Percentiles rank a stretch among this genome's conserved stretches.
These are phyloP conservation scores for Lichtheimia corymbifera DNA, from an alignment of 371 early-diverging fungal species.

Conservation along the genomic window DNA sequence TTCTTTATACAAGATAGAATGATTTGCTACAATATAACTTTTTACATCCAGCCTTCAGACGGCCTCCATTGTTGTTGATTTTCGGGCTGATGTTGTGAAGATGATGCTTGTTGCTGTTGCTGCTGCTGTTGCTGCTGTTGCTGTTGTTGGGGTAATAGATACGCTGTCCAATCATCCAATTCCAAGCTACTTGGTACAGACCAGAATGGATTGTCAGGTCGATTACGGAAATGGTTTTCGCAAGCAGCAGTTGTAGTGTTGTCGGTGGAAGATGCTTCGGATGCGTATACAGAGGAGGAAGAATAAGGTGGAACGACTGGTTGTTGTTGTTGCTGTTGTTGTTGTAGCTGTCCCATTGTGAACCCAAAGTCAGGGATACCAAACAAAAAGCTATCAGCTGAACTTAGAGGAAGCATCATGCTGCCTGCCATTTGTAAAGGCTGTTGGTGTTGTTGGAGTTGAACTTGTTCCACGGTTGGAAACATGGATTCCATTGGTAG, in stretches of 20 bases:
- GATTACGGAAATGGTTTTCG: conserved; percentile 32
- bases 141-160: conserved; percentile 26
- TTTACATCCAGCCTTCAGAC: conserved; percentile 15
- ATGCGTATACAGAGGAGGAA: neutral
- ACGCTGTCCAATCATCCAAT: conserved; percentile 48
- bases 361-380: conserved; percentile 18
- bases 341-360: conserved; percentile 6
- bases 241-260: neutral
- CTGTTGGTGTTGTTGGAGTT: conserved; percentile 8
- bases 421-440: conserved; percentile 6
- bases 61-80: conserved; percentile 7
- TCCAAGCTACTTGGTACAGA: conserved; percentile 49
- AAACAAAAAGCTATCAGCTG: conserved; percentile 14
- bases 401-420: conserved; percentile 12
- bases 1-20: neutral
- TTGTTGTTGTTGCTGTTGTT: conserved; percentile 7
- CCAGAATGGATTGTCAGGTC: conserved; percentile 54
- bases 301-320: neutral
- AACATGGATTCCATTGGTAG: conserved; percentile 26
- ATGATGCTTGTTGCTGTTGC: conserved; percentile 7
- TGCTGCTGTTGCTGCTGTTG: conserved; percentile 8
- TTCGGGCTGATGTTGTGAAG: neutral
- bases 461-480: conserved; percentile 16
- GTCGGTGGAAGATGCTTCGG: neutral
- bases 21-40: neutral